Evolutionary conservation across 768 basidiomycete genomes (phyloP), one percentile per base, ranked within the genome.

Genomic region (Tremella mesenterica): DNA sequence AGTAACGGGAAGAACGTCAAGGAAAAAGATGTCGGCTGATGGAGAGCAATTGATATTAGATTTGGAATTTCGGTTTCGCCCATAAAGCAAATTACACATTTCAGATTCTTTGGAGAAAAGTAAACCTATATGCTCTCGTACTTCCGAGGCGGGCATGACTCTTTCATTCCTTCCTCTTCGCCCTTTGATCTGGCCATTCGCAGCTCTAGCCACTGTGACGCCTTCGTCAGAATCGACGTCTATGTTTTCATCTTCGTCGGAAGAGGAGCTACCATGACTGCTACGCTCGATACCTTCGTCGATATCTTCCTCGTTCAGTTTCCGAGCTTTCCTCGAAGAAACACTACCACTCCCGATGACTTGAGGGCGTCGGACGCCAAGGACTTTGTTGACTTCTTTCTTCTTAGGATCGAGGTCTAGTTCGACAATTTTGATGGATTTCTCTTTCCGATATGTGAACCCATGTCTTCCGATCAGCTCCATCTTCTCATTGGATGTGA

Each of bases 1-100:
- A 14, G 91, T 81, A 18, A 97, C 86, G 27, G 89, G 83, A 20
- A 99, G 73, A 48, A 87, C 89, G 29, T 92, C 87, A 77, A 96
- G 77, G 79, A 99, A 99, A 75, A 97, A 97, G 81, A 97, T 90
- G 71, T 97, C 95, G 39, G 91, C 85, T n/a, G 64, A 50, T 23
- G 59, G 33, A 0, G 51, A 25, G 25, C 26, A 13, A 7, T 48
- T 28, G 7, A 28, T 52, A n/a, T 44, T 34, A 8, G 28, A 14
- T 5, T 3, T 7, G 8, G 88, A 77, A 5, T 85, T 83, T 6
- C 95, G 92, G 70, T 97, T 93, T 30, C 89, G 83, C 29, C 92
- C 91, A 71, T 88, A 99, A 29, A 99, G 78, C 48, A 97, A 78
- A 1, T 85, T 81, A 69, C 88, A 90, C 62, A 92, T 81, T n/a